Evolutionary conservation across 2,329 filamentous ascomycete species (phyloP).

Genomic region (Colletotrichum noveboracense): DNA sequence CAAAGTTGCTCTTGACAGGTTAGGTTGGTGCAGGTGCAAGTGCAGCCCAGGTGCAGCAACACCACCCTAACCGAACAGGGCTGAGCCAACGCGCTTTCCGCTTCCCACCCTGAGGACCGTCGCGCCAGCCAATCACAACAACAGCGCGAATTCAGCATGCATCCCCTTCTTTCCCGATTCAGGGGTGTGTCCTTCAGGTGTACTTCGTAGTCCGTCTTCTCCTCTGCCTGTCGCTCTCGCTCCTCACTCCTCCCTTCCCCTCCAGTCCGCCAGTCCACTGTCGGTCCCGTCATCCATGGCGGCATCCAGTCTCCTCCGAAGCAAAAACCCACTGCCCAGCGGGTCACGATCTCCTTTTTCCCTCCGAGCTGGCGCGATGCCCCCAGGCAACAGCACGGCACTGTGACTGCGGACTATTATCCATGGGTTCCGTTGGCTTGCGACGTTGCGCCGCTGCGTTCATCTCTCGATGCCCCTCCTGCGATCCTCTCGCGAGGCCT

Average conservation of each 20-base stretch:
- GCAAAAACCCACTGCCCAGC: neutral
- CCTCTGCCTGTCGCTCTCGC: neutral
- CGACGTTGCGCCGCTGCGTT: neutral
- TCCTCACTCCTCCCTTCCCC: neutral
- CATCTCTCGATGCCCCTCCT: neutral
- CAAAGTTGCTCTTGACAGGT: neutral
- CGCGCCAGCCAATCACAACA: neutral
- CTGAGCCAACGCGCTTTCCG: conserved; percentile 20
- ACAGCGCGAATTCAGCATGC: neutral
- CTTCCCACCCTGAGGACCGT: neutral
- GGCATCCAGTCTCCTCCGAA: neutral
- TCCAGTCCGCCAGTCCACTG: neutral
- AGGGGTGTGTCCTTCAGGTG: neutral
- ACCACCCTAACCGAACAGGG: conserved; percentile 9
- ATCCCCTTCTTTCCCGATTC: neutral
- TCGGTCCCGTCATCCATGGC: neutral
- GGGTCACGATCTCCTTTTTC: neutral
- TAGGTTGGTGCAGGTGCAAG: neutral
- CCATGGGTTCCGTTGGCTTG: neutral
- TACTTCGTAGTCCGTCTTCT: neutral
- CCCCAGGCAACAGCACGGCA: neutral
- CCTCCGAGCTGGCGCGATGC: neutral
- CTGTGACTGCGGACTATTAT: neutral
- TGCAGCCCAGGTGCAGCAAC: neutral
- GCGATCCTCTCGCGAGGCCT: neutral